These are phyloP conservation scores for Pilatotrama ljubarskyi DNA, from an alignment of 768 basidiomycete species.

Conservation along the genomic window DNA sequence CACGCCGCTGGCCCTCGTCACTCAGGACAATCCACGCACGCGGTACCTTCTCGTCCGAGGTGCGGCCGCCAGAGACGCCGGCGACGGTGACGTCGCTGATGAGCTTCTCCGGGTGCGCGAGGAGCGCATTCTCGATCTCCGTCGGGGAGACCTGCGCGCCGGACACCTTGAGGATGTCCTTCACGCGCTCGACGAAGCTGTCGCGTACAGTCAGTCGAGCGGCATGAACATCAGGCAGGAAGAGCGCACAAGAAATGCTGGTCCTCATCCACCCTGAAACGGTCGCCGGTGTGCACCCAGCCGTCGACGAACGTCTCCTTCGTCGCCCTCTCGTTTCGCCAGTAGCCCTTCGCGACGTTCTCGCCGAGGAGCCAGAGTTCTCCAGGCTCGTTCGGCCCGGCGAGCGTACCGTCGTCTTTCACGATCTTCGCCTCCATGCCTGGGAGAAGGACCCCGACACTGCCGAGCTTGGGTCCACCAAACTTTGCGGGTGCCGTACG, in stretches of 20 bases:
- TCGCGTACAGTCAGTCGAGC: background rate
- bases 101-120: constrained; percentile 59
- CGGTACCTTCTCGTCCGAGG: constrained; percentile 71
- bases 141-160: constrained; percentile 79
- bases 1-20: constrained; percentile 49
- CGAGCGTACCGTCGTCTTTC: constrained; percentile 58
- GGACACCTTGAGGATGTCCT: constrained; percentile 82
- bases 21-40: constrained; percentile 80
- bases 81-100: constrained; percentile 70
- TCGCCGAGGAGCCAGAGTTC: constrained; percentile 61
- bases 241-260: constrained; percentile 63
- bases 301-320: constrained; percentile 63
- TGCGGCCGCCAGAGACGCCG: constrained; percentile 71
- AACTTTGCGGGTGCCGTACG: constrained; percentile 48
- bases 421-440: constrained; percentile 65
- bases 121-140: constrained; percentile 70
- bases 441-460: constrained; percentile 58
- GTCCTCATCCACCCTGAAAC: constrained; percentile 58
- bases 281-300: constrained; percentile 78
- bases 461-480: constrained; percentile 35
- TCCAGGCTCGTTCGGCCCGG: constrained; percentile 56
- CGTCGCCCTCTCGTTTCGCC: constrained; percentile 68
- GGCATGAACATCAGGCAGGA: background rate
- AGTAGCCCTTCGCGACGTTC: constrained; percentile 68
- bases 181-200: constrained; percentile 76